These are phyloP conservation scores for Xylogone sp. DNA, from an alignment of 2,329 filamentous ascomycete genomes.

Conservation along the genomic window DNA sequence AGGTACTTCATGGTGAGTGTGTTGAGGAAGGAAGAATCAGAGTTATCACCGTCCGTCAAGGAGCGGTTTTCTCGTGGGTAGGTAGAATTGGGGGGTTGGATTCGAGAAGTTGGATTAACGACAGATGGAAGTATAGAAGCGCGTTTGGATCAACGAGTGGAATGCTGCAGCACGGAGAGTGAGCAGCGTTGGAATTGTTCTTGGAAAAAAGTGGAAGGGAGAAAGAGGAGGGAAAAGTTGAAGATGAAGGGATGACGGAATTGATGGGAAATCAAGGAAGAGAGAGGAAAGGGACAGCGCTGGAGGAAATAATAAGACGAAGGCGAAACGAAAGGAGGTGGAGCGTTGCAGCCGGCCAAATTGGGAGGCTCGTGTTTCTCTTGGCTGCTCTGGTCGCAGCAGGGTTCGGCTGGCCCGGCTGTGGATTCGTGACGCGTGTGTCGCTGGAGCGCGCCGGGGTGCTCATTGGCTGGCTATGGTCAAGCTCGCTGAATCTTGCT, in stretches of 20 bases:
- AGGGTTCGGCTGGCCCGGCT: too few species aligned
- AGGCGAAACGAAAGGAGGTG: too few species aligned
- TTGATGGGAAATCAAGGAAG: too few species aligned
- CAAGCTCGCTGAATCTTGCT: too few species aligned
- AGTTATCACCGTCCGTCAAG: background rate
- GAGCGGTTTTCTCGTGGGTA: background rate
- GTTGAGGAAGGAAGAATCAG: background rate
- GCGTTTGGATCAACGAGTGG: background rate
- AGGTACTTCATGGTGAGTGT: background rate
- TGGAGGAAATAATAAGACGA: too few species aligned
- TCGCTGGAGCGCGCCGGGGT: too few species aligned
- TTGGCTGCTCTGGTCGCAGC: too few species aligned
- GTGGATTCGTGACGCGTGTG: too few species aligned
- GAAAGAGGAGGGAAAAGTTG: background rate
- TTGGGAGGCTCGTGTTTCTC: too few species aligned
- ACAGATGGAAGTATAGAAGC: background rate
- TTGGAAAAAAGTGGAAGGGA: background rate
- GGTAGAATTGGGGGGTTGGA: background rate
- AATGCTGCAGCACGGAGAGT: background rate
- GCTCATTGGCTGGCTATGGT: too few species aligned
- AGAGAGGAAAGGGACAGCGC: too few species aligned
- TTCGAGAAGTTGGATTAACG: background rate
- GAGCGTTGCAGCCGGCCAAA: too few species aligned
- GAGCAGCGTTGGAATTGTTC: background rate
- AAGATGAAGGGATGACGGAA: background rate